These are phyloP conservation scores for Vaccinium corymbosum DNA, from an alignment of 148 eudicot species.

Conservation along the genomic window DNA sequence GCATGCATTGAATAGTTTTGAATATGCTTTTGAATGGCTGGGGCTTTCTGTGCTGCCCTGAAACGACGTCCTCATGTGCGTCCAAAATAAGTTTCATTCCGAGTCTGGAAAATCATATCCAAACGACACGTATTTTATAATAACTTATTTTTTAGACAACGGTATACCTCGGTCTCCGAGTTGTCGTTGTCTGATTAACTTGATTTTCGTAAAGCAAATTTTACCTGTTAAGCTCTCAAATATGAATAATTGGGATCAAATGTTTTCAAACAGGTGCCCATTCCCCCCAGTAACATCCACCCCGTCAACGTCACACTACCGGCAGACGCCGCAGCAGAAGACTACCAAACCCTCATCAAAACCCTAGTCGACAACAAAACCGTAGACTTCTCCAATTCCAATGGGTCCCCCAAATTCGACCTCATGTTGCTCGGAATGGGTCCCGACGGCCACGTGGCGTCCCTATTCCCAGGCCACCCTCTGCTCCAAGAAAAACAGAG, in stretches of 20 bases:
- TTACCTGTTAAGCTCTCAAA: no score
- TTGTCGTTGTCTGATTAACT: no score
- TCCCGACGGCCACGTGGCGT: conserved; percentile 77
- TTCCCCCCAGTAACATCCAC: conserved; percentile 45
- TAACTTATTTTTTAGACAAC: no score
- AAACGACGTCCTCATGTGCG: no score
- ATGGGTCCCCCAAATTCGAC: conserved; percentile 61
- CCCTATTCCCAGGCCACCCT: conserved; percentile 58
- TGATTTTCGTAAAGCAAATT: no score
- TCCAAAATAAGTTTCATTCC: no score
- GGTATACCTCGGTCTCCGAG: no score
- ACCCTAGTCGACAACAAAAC: conserved; percentile 38
- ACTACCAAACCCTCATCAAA: conserved; percentile 51
- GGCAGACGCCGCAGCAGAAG: conserved; percentile 65
- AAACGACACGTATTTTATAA: no score
- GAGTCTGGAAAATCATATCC: no score
- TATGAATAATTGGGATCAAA: neutral
- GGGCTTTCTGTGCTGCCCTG: no score
- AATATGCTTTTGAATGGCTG: neutral
- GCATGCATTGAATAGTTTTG: neutral
- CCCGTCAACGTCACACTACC: conserved; percentile 50
- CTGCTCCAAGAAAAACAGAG: conserved; percentile 43
- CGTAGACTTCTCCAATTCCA: conserved; percentile 34
- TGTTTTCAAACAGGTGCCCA: conserved; percentile 34
- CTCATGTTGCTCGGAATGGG: conserved; percentile 77